Evolutionary conservation across 2,329 filamentous ascomycete genomes (phyloP), one percentile per base, ranked within the genome.

Genomic region (Sarocladium oryzae): DNA sequence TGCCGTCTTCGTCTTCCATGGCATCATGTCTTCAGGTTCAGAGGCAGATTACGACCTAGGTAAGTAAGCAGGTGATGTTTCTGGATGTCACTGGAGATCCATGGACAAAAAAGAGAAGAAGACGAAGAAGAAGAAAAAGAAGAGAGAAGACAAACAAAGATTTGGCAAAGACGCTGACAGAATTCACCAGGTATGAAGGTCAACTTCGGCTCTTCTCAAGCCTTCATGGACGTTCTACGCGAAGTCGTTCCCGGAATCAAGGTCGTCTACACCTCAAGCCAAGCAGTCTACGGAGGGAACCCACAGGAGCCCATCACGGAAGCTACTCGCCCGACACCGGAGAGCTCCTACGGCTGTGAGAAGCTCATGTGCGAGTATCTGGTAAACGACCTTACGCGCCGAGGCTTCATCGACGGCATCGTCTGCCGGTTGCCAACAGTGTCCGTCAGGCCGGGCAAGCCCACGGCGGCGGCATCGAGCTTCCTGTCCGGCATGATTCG

Each of bases 1-100:
- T 52, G 70, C 75, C 45, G 68, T 76, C 53, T 81, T 79, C 62
- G 69, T 82, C 53, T 71, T 83, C 54, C 79, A 83, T 59, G 80
- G 79, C 50, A 79, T 83, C 64, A 83, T 83, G 80, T 82, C 77
- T 1, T 75, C 74, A n/a, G 79, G 78, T 20, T 74, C 77, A 9
- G 80, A 84, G 65, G 75, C 74, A 32, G 76, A 82, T 51, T 65
- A 79, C 72, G 60, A 77, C 69, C 56, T 72, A 69, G 46, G 79
- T 7, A 70, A 79, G 57, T 71, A 7, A 30, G 10, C 8, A 13
- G 26, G 20, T 8, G 45, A 8, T 11, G 7, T 15, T 28, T 16
- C n/a, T n/a, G n/a, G n/a, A n/a, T n/a, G n/a, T n/a, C n/a, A n/a
- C n/a, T n/a, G n/a, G n/a, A n/a, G n/a, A n/a, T n/a, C n/a, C n/a